These are phyloP conservation scores for Chrysoporthe cubensis DNA, from an alignment of 2,329 filamentous ascomycete genomes.

Conservation along the genomic window DNA sequence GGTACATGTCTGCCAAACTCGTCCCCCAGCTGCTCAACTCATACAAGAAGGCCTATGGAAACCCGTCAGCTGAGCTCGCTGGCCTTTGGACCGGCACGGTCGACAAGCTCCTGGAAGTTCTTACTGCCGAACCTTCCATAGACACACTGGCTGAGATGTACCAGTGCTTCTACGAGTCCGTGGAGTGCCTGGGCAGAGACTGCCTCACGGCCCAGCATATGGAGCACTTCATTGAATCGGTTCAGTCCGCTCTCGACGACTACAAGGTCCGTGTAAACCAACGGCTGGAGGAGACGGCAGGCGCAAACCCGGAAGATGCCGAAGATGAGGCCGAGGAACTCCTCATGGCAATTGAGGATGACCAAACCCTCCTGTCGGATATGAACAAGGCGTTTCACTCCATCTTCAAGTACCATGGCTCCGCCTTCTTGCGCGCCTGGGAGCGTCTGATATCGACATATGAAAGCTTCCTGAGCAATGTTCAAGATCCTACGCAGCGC, in stretches of 20 bases:
- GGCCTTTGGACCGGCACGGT: slow-evolving; percentile 84
- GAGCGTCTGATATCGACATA: slow-evolving; percentile 85
- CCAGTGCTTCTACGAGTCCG: slow-evolving; percentile 98
- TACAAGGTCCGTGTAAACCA: slow-evolving; percentile 86
- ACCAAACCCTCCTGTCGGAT: slow-evolving; percentile 93
- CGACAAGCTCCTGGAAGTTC: slow-evolving; percentile 88
- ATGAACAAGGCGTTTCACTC: slow-evolving; percentile 99
- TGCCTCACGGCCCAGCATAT: slow-evolving; percentile 80
- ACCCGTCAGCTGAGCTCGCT: slow-evolving; percentile 76
- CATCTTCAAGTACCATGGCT: slow-evolving; percentile 95
- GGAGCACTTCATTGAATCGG: slow-evolving; percentile 83
- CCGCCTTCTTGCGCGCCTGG: slow-evolving; percentile 84
- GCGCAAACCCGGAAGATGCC: slow-evolving; percentile 77
- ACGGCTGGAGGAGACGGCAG: slow-evolving; percentile 80
- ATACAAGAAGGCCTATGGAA: slow-evolving; percentile 89
- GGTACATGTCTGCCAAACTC: slow-evolving; percentile 91
- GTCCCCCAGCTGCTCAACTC: slow-evolving; percentile 92
- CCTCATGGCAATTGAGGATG: slow-evolving; percentile 91
- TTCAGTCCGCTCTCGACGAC: slow-evolving; percentile 84
- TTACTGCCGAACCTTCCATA: slow-evolving; percentile 91
- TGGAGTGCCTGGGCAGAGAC: slow-evolving; percentile 89
- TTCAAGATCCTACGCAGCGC: slow-evolving; percentile 82
- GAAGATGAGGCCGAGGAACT: slow-evolving; percentile 87
- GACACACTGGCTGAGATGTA: slow-evolving; percentile 99
- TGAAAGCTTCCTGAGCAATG: slow-evolving; percentile 78